phyloP scores from a whole-genome alignment of 2,329 filamentous ascomycete species.

The Magnaporthiopsis poae region DNA sequence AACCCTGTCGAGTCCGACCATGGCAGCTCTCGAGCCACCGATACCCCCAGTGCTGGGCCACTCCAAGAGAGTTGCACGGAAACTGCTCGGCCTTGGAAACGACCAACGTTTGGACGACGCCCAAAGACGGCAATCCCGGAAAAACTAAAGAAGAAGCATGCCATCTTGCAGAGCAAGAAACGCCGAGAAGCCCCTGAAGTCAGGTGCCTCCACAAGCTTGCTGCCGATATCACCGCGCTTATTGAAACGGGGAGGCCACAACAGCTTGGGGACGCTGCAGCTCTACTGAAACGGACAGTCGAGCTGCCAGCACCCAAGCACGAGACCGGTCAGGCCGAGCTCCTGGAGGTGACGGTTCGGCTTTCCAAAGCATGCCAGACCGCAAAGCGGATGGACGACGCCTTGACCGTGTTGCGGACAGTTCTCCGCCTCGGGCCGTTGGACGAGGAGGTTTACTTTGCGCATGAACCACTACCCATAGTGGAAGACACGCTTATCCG shows the following conservation, averaged over 20 bases:
- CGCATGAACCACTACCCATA: constrained; percentile 25
- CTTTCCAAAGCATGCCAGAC: constrained; percentile 26
- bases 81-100: neutral
- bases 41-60: too few relatives aligned
- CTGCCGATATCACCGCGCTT: neutral
- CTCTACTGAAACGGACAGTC: neutral
- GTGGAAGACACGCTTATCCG: constrained; percentile 20
- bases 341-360: constrained; percentile 18
- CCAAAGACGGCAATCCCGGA: neutral
- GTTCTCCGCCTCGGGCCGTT: constrained; percentile 20
- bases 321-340: constrained; percentile 2
- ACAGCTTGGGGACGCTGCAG: neutral
- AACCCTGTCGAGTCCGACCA: neutral
- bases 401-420: constrained; percentile 21
- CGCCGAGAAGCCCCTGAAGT: neutral
- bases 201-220: neutral
- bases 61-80: neutral
- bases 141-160: neutral
- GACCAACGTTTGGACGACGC: neutral
- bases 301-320: neutral
- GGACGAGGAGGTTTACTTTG: constrained; percentile 24
- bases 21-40: too few relatives aligned
- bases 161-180: neutral
- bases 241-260: neutral
- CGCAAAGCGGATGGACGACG: constrained; percentile 21